phyloP scores from a whole-genome alignment of 2,329 filamentous ascomycete genomes.

The Talaromyces marneffei region DNA sequence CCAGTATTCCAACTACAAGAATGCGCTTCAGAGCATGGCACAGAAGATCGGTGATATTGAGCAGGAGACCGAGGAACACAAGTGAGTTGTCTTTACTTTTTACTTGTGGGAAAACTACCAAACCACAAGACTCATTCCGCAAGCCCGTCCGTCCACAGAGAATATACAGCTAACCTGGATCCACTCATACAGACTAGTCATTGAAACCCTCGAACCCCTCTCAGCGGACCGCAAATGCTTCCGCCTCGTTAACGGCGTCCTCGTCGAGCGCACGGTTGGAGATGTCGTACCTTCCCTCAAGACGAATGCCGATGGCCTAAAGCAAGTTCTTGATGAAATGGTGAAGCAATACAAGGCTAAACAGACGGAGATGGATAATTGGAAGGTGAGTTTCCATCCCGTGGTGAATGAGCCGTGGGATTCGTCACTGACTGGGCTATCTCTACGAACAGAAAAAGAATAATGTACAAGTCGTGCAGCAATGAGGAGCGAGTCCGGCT shows the following conservation, averaged over 20 bases:
- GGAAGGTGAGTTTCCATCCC: slow-evolving; percentile 67
- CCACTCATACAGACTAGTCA: slow-evolving; percentile 63
- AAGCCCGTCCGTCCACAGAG: not conserved
- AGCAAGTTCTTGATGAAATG: slow-evolving; percentile 88
- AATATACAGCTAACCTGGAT: slow-evolving; percentile 6
- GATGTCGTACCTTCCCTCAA: slow-evolving; percentile 86
- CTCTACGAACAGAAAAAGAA: slow-evolving; percentile 39
- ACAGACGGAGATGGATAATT: slow-evolving; percentile 92
- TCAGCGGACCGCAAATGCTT: slow-evolving; percentile 89
- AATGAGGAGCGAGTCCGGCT: slow-evolving; percentile 20
- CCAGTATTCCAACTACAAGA: slow-evolving; percentile 54
- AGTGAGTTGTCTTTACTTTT: slow-evolving; percentile 53
- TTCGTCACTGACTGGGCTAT: not conserved
- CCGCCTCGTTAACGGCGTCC: slow-evolving; percentile 94
- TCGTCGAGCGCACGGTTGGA: slow-evolving; percentile 88
- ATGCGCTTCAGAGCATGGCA: slow-evolving; percentile 79
- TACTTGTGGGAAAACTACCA: not conserved
- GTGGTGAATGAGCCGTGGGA: not conserved
- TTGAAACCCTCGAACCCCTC: slow-evolving; percentile 83
- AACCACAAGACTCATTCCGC: not conserved
- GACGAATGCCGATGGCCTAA: slow-evolving; percentile 89
- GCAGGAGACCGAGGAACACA: slow-evolving; percentile 95
- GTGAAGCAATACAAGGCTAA: slow-evolving; percentile 95
- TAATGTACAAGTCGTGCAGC: slow-evolving; percentile 46
- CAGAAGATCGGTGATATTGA: slow-evolving; percentile 97